Conservation (phyloP, 1,139 yeast genomes). For the Candida pseudocylindracea region DNA sequence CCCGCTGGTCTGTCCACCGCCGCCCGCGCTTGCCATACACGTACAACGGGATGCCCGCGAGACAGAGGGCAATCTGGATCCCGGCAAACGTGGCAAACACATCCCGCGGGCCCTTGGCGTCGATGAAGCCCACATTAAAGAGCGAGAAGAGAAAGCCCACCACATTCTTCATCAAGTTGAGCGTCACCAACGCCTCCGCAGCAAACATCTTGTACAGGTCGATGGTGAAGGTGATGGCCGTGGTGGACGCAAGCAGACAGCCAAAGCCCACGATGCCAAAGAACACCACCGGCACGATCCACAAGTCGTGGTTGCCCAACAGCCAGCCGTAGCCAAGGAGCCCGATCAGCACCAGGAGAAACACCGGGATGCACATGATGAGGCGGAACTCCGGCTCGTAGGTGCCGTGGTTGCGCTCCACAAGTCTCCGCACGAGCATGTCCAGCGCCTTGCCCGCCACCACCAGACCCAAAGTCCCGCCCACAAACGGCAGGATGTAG, state of each 20-base stretch:
- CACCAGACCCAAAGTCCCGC: conserved; percentile 35
- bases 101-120: conserved; percentile 18
- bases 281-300: conserved; percentile 37
- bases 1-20: conserved; percentile 25
- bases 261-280: conserved; percentile 37
- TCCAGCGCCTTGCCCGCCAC: conserved; percentile 30
- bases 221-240: conserved; percentile 37
- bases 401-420: conserved; percentile 21
- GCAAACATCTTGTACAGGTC: conserved; percentile 39
- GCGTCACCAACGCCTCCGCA: conserved; percentile 32
- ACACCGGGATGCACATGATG: conserved; percentile 27
- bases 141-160: conserved; percentile 34
- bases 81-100: conserved; percentile 31
- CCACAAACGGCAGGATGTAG: conserved; percentile 33
- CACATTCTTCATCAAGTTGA: conserved; percentile 29
- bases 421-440: conserved; percentile 14
- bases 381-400: conserved; percentile 45
- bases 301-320: conserved; percentile 18
- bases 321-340: conserved; percentile 48
- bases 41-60: conserved; percentile 28
- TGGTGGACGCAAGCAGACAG: conserved; percentile 34
- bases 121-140: conserved; percentile 26
- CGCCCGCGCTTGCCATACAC: conserved; percentile 30
- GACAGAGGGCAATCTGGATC: conserved; percentile 23
- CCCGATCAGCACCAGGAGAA: conserved; percentile 23